phyloP scores from a whole-genome alignment of 768 basidiomycete genomes.

The Lentinula sp. region DNA sequence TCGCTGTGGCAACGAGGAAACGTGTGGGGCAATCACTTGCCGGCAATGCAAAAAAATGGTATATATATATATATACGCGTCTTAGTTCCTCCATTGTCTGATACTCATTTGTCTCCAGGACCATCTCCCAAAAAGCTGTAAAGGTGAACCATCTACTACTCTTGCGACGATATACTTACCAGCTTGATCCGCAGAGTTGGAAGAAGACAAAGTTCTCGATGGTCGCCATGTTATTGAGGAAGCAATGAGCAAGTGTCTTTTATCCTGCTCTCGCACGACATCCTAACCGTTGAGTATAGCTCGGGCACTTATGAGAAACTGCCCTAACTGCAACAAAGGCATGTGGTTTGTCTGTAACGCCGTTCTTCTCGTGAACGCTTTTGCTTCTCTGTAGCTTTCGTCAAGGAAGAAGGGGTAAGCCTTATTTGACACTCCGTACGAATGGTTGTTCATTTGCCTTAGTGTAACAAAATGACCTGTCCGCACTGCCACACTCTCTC shows the following conservation, averaged over 20 bases:
- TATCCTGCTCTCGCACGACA: not conserved
- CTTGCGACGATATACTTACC: constrained; percentile 3
- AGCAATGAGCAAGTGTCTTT: constrained; percentile 70
- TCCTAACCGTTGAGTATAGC: constrained; percentile 31
- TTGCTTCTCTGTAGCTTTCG: constrained; percentile 48
- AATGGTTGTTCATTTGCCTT: constrained; percentile 1
- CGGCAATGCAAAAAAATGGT: constrained; percentile 71
- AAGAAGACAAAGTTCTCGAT: constrained; percentile 69
- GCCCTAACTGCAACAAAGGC: constrained; percentile 84
- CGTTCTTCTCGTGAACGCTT: not conserved
- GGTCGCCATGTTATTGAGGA: constrained; percentile 80
- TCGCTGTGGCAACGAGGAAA: constrained; percentile 48
- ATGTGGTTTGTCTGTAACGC: constrained; percentile 7
- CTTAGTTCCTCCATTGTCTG: not conserved
- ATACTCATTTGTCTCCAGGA: constrained; percentile 36
- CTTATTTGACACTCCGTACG: not conserved
- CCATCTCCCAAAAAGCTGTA: constrained; percentile 76
- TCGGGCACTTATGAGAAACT: constrained; percentile 78
- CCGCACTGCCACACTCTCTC: constrained; percentile 66
- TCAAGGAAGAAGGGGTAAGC: constrained; percentile 74
- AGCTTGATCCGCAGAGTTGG: constrained; percentile 45
- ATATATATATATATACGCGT: constrained; percentile 28
- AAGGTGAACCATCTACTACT: constrained; percentile 40
- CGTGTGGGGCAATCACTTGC: constrained; percentile 73
- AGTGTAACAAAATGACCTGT: constrained; percentile 94